Evolutionary conservation across 2,329 filamentous ascomycete genomes (phyloP), one percentile per base, ranked within the genome.

Genomic region (Curvularia eragrostidis): DNA sequence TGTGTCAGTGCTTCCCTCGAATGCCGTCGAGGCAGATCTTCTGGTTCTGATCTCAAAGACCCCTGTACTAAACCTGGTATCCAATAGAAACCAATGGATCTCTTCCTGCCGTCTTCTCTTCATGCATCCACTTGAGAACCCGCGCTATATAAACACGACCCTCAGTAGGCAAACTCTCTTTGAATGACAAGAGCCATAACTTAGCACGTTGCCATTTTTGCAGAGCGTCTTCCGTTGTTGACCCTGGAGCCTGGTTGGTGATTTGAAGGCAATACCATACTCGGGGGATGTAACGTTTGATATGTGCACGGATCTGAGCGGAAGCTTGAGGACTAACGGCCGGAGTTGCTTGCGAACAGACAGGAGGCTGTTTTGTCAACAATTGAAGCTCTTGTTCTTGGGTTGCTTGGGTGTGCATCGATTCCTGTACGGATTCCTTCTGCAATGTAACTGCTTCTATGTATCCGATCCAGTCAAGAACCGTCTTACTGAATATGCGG

Each of bases 111-210:
- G 19, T 32, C 2, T 39, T 23, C 30, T 54, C 55, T 2, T 8
- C 9, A 15, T 54, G 6, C 46, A 48, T 48, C 39, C 38, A 36
- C 21, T 12, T n/a, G 8, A 58, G 7, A n/a, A 58, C n/a, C 12
- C n/a, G 19, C 38, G 38, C 15, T 21, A 58, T 26, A 15, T 58
- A 58, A 5, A 3, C 13, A 5, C 19, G 55, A 10, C 46, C 55
- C 4, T 58, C 55, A 9, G 5, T 6, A 28, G 55, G 19, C 6
- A 58, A 23, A 32, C 39, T 54, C 1, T 19, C 13, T 30, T 47
- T 58, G 32, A 58, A 54, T 1, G n/a, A 19, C 12, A 13, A 12
- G 19, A 58, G 42, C 55, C 55, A 58, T 28, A 15, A 15, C 2
- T 39, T 12, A 7, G 55, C 46, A 5, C 23, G 41, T 15, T 50